Base-by-base conservation (phyloP, 1,284 basidiomycete genomes). In the Ceraceosorus guamensis region DNA sequence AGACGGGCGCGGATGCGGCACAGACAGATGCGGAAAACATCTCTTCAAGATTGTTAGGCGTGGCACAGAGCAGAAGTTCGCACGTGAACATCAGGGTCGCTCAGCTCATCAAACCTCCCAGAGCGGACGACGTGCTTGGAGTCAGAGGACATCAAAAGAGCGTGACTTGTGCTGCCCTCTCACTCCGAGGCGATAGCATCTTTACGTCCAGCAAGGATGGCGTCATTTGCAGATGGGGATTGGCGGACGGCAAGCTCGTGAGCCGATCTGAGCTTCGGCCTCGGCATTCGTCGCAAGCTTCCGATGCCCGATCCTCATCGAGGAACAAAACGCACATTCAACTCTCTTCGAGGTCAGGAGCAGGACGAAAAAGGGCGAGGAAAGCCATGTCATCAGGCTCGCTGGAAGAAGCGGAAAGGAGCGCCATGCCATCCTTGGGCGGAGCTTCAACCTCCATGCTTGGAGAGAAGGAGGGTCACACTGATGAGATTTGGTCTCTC, bases 401-500 rank as follows among this genome's bases (percentile, higher is more conserved):
- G 24, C 24, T 24, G 24, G 24, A 24, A 24, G 24, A 24, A 24
- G 24, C 24, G 24, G 24, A 3, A 24, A 24, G 24, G 24, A 24
- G 24, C 24, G 24, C 24, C 24, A 1, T 1, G 24, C 24, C 24
- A 24, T 1, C 24, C 24, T 24, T 24, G 24, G 24, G 24, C 24
- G 24, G 24, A 3, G 3, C 24, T 24, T 24, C 24, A 24, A 48
- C 47, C 56, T 41, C 69, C 50, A 46, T 77, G 78, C 55, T 74
- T 67, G 30, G 56, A 33, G 73, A 66, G 81, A 58, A 52, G 16
- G 60, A 74, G 53, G 92, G 93, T 0, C 93, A 98, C 75, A 85
- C 84, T 1, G 89, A 91, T 68, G 87, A 91, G 73, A 83, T 98
- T 0, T 81, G 89, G 57, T 81, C 85, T 1, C 79, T 98, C 14